These are phyloP conservation scores for Fusarium sublunatum DNA, from an alignment of 2,329 filamentous ascomycete species.

Conservation along the genomic window DNA sequence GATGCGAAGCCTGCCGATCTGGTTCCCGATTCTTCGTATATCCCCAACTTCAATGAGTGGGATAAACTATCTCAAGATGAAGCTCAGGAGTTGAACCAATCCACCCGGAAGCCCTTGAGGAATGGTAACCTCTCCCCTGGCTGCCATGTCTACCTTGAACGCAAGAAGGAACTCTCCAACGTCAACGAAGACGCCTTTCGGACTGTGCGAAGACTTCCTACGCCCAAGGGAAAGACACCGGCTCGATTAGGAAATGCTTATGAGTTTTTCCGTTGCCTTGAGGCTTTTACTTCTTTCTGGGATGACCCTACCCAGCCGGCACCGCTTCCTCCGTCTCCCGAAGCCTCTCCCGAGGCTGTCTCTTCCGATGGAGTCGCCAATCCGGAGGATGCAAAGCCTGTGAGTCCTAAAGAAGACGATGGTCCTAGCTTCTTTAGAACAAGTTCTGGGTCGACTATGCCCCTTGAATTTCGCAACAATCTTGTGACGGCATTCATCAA, in stretches of 20 bases:
- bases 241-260: conserved; percentile 71
- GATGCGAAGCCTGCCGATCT: conserved; percentile 62
- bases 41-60: conserved; percentile 67
- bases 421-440: conserved; percentile 53
- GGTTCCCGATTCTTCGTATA: conserved; percentile 63
- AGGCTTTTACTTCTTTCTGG: conserved; percentile 69
- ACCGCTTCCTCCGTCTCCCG: conserved; percentile 50
- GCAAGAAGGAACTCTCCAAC: conserved; percentile 66
- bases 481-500: conserved; percentile 71
- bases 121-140: conserved; percentile 68
- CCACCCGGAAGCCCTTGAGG: conserved; percentile 61
- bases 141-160: conserved; percentile 67
- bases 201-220: conserved; percentile 68
- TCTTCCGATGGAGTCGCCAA: conserved; percentile 17
- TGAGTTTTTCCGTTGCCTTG: conserved; percentile 73
- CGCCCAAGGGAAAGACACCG: conserved; percentile 63
- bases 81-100: conserved; percentile 60
- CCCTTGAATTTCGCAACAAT: conserved; percentile 66
- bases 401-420: conserved; percentile 27
- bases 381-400: conserved; percentile 20
- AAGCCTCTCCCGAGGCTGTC: conserved; percentile 43
- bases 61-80: conserved; percentile 61
- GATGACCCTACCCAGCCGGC: conserved; percentile 64
- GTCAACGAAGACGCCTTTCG: conserved; percentile 70
- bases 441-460: conserved; percentile 65